phyloP scores from a whole-genome alignment of 1,284 basidiomycete genomes.

The Uromyces viciae-fabae region DNA sequence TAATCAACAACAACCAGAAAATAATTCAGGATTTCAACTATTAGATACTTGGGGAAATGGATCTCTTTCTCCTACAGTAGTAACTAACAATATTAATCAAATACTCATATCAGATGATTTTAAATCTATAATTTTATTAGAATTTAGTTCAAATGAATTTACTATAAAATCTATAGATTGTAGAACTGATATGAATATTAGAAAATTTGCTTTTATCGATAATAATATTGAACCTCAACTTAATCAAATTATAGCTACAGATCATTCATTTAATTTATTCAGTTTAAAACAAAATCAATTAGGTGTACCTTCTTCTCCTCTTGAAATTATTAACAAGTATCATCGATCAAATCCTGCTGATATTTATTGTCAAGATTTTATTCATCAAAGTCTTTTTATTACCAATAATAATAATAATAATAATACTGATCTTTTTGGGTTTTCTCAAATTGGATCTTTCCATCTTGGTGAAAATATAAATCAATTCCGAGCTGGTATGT shows the following conservation, averaged over 20 bases:
- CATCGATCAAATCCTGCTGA: too few relatives aligned
- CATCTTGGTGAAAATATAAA: constrained; percentile 37
- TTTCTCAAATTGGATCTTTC: background rate
- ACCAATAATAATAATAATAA: too few relatives aligned
- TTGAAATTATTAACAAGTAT: too few relatives aligned
- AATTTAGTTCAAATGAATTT: constrained; percentile 36
- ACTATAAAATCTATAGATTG: constrained; percentile 25
- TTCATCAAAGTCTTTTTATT: background rate
- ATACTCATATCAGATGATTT: constrained; percentile 26
- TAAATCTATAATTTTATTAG: constrained; percentile 28
- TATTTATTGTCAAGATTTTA: too few relatives aligned
- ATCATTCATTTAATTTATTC: too few relatives aligned
- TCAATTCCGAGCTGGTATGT: constrained; percentile 27
- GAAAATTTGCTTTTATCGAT: too few relatives aligned
- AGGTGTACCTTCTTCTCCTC: too few relatives aligned
- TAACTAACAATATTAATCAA: constrained; percentile 11
- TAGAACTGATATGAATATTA: too few relatives aligned
- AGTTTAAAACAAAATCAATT: too few relatives aligned
- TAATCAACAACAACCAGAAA: background rate
- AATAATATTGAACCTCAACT: too few relatives aligned
- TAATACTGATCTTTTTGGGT: too few relatives aligned
- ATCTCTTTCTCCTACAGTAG: constrained; percentile 33
- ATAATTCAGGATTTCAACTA: background rate
- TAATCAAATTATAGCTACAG: too few relatives aligned
- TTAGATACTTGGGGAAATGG: constrained; percentile 39